Evolutionary conservation across 2,329 filamentous ascomycete genomes (phyloP), one percentile per base, ranked within the genome.

Genomic region (Saccharata proteae): DNA sequence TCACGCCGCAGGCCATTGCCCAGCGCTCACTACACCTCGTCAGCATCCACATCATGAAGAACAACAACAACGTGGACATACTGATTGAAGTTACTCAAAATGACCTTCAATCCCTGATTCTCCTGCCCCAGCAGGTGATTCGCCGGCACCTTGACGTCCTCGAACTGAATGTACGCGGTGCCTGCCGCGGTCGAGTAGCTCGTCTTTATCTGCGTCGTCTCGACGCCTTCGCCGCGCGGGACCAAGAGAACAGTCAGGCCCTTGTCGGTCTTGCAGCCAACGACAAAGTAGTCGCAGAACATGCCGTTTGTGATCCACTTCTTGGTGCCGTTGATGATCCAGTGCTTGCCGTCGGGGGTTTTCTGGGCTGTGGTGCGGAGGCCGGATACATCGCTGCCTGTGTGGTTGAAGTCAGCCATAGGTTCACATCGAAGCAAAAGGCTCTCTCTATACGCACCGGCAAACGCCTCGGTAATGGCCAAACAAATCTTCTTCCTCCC

Each of bases 401-500:
- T n/a, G 21, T 16, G 26, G 16, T n/a, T n/a, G n/a, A n/a, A n/a
- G n/a, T 24, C 12, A 28, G 18, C 15, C 12, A 25, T 29, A 22
- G 29, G 30, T 26, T 14, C 22, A 15, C 15, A 14, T 11, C 16
- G n/a, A 6, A 18, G 31, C 8, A 16, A n/a, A 21, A 12, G n/a
- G n/a, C n/a, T n/a, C n/a, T n/a, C n/a, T n/a, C n/a, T n/a, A n/a
- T 13, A 35, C 28, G 5, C 18, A 30, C 34, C 28, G 11, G 83
- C 83, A 56, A 92, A 90, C 0, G 84, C 83, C 57, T 93, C 84
- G 1, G 83, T 90, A 48, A 92, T 84, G 32, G 83, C 83, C 3
- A 93, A 64, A 49, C 79, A 88, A 51, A 90, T 83, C 66, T 86
- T 86, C 71, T 90, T 90, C 66, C 76, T 73, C 38, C 83, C 83